phyloP scores from a whole-genome alignment of 1,139 yeast genomes.

The Pichia cactophila region DNA sequence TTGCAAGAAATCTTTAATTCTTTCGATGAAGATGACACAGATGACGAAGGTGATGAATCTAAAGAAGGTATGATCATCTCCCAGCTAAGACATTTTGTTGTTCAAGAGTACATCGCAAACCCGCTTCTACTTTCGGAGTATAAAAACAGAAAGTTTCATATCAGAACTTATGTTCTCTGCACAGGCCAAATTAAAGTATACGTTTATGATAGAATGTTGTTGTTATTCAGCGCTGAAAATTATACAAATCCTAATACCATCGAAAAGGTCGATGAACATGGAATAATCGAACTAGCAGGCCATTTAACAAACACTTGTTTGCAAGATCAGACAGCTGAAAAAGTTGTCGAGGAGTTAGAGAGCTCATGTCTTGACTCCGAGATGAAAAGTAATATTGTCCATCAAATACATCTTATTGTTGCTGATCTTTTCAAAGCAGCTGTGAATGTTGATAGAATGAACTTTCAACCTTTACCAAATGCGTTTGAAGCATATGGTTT shows the following conservation, averaged over 20 bases:
- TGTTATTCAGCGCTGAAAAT: slow-evolving; percentile 61
- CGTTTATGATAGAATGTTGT: slow-evolving; percentile 71
- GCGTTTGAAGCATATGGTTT: slow-evolving; percentile 85
- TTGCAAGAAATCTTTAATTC: slow-evolving; percentile 76
- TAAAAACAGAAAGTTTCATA: slow-evolving; percentile 74
- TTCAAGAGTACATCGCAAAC: slow-evolving; percentile 64
- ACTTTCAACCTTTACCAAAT: slow-evolving; percentile 79
- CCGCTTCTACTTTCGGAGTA: slow-evolving; percentile 63
- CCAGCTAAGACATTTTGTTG: slow-evolving; percentile 82
- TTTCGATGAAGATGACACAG: slow-evolving; percentile 67
- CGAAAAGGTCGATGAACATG: slow-evolving; percentile 19
- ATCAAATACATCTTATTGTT: slow-evolving; percentile 53
- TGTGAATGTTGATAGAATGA: slow-evolving; percentile 65
- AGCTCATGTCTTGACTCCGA: slow-evolving; percentile 36
- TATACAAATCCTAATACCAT: slow-evolving; percentile 35
- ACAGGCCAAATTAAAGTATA: slow-evolving; percentile 67
- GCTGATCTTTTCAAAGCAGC: slow-evolving; percentile 83
- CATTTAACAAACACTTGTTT: slow-evolving; percentile 92
- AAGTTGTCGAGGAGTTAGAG: slow-evolving; percentile 61
- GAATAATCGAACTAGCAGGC: slow-evolving; percentile 45
- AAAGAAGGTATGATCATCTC: slow-evolving; percentile 67
- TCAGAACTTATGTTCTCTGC: slow-evolving; percentile 78
- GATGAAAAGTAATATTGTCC: slow-evolving; percentile 37
- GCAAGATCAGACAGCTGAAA: slow-evolving; percentile 38
- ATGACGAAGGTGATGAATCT: slow-evolving; percentile 34